Conservation (phyloP, 805 yeast genomes). For the Zygosaccharomyces lentus region DNA sequence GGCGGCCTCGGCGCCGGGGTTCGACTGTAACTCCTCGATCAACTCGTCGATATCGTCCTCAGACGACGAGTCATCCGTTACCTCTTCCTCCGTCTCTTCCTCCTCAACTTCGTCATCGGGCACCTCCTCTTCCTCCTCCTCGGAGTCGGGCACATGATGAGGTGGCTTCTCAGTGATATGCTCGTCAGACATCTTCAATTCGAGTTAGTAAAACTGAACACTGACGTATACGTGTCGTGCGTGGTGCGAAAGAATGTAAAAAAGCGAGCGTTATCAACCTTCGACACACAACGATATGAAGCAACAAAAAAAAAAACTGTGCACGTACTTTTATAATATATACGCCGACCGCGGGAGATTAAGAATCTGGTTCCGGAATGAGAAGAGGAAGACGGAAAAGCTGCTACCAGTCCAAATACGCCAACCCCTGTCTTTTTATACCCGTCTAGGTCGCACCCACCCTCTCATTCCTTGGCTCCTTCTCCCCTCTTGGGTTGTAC, state of each 20-base stretch:
- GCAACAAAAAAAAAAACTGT: too few relatives aligned
- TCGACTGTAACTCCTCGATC: constrained; percentile 69
- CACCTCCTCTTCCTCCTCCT: constrained; percentile 8
- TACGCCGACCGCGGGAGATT: constrained; percentile 1
- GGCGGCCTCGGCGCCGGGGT: constrained; percentile 53
- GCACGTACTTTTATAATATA: neutral
- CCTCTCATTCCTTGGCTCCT: neutral
- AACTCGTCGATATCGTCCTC: constrained; percentile 70
- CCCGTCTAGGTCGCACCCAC: neutral
- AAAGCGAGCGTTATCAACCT: neutral
- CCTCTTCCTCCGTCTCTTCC: constrained; percentile 48
- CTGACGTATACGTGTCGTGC: too few relatives aligned
- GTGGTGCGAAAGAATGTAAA: too few relatives aligned
- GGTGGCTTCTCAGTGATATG: constrained; percentile 17
- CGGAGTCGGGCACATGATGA: constrained; percentile 7
- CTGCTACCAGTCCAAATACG: neutral
- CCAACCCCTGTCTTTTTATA: neutral
- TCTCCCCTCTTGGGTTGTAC: neutral
- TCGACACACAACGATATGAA: too few relatives aligned
- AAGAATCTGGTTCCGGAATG: neutral
- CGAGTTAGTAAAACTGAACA: neutral
- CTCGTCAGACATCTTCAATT: constrained; percentile 15
- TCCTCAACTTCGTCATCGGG: constrained; percentile 38
- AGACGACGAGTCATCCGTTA: constrained; percentile 51
- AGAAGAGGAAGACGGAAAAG: neutral